Base-by-base conservation (phyloP, 768 basidiomycete species). In the Tricholoma terreum region DNA sequence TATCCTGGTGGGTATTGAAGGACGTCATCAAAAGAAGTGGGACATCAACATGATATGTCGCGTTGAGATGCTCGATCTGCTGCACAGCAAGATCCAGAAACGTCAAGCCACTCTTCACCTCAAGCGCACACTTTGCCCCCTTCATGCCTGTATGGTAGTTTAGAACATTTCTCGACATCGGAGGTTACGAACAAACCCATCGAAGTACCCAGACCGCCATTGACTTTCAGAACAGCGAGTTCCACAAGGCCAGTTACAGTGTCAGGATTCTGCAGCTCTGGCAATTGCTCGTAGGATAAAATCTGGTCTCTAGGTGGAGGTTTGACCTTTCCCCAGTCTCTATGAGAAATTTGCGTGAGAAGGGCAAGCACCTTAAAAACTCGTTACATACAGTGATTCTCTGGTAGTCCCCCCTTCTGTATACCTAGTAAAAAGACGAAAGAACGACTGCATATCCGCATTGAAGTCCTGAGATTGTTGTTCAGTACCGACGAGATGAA, bases 21-120 rank as follows among this genome's bases (percentile, higher is more conserved):
- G 90, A 92, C 65, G 91, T 94, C 93, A 94, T 92, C 66, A 94
- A 82, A 72, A 94, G 84, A 66, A 94, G 85, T 12, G 90, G 92
- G 36, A 94, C 86, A 73, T 94, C 85, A 71, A 87, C 83, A 64
- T 80, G 80, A 67, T 84, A 74, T 22, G 78, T 78, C 48, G 82
- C 82, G 77, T 92, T 92, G 67, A 94, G 81, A 73, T 90, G 85
- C 77, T 94, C 89, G 64, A 94, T 89, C 74, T 94, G 92, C 62
- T 89, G 81, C 54, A 94, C 87, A 50, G 81, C 84, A 48, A 95
- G 79, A 69, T 94, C 93, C 59, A 94, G 80, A 79, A 94, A 94
- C 22, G 86, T 92, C 85, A 91, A 86, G 64, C 87, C 89, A 65
- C 92, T 84, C 71, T 92, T 85, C 69, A 93, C 90, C 69, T 93